Conservation (phyloP, 2,329 filamentous ascomycete genomes). For the Davidsoniella neocaledoniae region DNA sequence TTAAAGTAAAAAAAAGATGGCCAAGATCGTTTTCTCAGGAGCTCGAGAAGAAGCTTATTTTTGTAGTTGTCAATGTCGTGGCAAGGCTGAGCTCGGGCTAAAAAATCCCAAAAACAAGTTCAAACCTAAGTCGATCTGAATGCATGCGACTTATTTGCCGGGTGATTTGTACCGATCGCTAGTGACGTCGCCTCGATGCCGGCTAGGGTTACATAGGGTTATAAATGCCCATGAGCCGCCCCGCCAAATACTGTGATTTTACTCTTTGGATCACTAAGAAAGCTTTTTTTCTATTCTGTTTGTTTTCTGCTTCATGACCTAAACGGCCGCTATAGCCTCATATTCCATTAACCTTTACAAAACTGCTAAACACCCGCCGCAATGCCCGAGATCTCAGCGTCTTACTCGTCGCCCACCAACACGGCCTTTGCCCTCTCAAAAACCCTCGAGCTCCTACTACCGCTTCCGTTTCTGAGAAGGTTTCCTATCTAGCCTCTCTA, state of each 20-base stretch:
- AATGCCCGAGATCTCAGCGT: slow-evolving; percentile 5
- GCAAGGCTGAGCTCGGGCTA: too few species aligned
- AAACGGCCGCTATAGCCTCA: neutral
- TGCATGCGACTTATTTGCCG: too few species aligned
- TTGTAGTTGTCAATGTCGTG: too few species aligned
- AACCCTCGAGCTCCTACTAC: slow-evolving; percentile 21
- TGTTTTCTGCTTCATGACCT: slow-evolving; percentile 18
- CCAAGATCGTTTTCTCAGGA: too few species aligned
- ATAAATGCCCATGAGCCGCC: neutral
- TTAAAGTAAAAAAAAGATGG: too few species aligned
- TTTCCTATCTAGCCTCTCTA: slow-evolving; percentile 41
- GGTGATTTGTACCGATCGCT: too few species aligned
- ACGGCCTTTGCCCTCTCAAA: slow-evolving; percentile 28
- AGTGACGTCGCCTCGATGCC: too few species aligned
- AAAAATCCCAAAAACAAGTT: too few species aligned
- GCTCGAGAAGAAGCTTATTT: too few species aligned
- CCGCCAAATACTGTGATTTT: neutral
- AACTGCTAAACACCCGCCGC: neutral
- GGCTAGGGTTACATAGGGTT: too few species aligned
- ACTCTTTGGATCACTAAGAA: too few species aligned
- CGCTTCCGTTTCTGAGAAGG: slow-evolving; percentile 31
- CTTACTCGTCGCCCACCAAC: slow-evolving; percentile 36
- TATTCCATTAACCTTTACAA: slow-evolving; percentile 15
- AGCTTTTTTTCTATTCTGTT: slow-evolving; percentile 11
- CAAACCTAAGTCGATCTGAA: too few species aligned